Percentiles rank a stretch among this genome's conserved stretches.
These are phyloP conservation scores for Beauveria sp. DNA, from an alignment of 2,329 filamentous ascomycete species.

Conservation along the genomic window DNA sequence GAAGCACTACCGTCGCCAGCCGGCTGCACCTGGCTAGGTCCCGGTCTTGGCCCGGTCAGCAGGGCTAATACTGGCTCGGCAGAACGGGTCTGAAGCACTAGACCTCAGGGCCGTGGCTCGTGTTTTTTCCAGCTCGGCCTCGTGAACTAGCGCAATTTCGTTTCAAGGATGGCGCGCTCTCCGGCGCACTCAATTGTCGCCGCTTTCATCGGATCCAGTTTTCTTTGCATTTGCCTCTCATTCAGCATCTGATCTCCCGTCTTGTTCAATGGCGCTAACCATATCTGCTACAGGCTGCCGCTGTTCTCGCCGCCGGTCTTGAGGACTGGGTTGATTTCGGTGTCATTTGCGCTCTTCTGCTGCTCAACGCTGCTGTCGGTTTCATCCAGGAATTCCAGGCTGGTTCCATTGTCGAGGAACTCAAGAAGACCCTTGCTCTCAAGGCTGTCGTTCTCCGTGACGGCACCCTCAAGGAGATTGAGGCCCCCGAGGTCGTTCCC, in stretches of 20 bases:
- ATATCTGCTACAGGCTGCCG: constrained; percentile 48
- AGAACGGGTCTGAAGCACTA: background rate
- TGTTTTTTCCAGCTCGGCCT: background rate
- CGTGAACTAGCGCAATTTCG: constrained; percentile 3
- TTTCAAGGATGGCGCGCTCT: constrained; percentile 4
- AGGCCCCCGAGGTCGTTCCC: constrained; percentile 77
- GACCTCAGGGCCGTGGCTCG: background rate
- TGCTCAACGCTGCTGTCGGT: constrained; percentile 79
- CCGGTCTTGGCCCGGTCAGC: background rate
- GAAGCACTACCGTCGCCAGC: background rate
- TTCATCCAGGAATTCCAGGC: constrained; percentile 88
- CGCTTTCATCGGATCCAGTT: constrained; percentile 2
- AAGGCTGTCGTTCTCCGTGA: constrained; percentile 85
- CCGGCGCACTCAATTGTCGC: background rate
- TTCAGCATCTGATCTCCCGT: background rate
- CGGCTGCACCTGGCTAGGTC: background rate
- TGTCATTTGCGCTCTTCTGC: constrained; percentile 75
- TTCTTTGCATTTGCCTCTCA: background rate
- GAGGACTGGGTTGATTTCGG: constrained; percentile 90
- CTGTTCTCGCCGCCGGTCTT: constrained; percentile 74
- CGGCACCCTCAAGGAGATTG: constrained; percentile 65
- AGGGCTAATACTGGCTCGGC: background rate
- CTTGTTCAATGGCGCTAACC: constrained; percentile 19
- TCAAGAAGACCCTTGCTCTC: constrained; percentile 84
- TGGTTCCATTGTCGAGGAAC: constrained; percentile 80